phyloP scores from a whole-genome alignment of 2,329 filamentous ascomycete species.

The Sporothrix brasiliensis region DNA sequence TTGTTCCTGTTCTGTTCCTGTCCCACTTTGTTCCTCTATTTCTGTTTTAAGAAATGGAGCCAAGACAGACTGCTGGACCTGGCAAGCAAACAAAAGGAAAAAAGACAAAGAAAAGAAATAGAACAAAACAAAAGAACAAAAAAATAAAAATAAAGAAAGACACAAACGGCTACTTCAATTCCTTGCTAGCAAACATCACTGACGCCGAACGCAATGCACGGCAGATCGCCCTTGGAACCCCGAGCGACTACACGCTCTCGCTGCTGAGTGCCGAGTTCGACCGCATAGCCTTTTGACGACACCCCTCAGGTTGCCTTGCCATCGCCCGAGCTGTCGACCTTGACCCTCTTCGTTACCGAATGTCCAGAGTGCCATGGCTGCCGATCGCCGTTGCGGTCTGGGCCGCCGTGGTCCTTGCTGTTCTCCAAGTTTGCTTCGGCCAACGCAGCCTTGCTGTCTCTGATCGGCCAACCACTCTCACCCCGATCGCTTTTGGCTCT shows the following conservation, averaged over 20 bases:
- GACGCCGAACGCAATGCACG: not conserved
- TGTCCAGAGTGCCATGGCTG: not conserved
- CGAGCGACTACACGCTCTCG: not conserved
- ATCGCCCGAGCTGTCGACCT: not conserved
- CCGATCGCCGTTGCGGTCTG: not conserved
- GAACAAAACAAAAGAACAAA: not conserved
- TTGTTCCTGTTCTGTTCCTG: not conserved
- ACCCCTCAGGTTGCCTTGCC: no score
- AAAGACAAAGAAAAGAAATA: not conserved
- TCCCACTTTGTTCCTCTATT: not conserved
- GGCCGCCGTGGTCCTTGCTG: not conserved
- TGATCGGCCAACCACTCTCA: not conserved
- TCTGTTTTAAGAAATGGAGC: not conserved
- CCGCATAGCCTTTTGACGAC: not conserved
- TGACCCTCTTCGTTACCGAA: not conserved
- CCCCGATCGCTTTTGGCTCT: not conserved
- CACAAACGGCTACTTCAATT: no score
- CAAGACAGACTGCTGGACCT: not conserved
- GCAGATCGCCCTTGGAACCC: not conserved
- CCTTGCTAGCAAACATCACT: not conserved
- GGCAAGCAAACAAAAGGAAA: not conserved
- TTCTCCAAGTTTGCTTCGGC: not conserved
- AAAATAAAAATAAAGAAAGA: not conserved
- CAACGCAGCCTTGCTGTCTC: constrained; percentile 8
- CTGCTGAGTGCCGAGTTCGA: not conserved